Base-by-base conservation (phyloP, 345 rosid genomes). In the Salix suchowensis region DNA sequence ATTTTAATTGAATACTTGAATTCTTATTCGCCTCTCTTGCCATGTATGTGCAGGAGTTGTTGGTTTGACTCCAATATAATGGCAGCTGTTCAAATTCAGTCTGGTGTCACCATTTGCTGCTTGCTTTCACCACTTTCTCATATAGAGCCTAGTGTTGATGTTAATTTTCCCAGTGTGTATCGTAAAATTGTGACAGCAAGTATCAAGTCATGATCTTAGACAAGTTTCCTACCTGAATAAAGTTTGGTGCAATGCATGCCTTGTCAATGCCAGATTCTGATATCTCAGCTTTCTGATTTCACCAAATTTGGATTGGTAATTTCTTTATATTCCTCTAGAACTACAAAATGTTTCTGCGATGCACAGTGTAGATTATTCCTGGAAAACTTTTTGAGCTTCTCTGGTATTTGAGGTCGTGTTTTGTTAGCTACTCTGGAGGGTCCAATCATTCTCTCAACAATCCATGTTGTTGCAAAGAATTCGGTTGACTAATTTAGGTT, bases 1-100 rank as follows among this genome's bases (percentile, higher is more conserved):
- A 37, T 8, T 62, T 40, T 39, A 61, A 72, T 23, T 23, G 4
- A n/a, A 65, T 55, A 15, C 28, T 42, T 13, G 44, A 71, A 30
- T 67, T 66, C 48, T 55, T 54, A 16, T 69, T 48, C 67, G 42
- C 73, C 4, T 67, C 23, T 30, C 23, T 34, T 75, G 68, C 39
- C 19, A 1, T 70, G 5, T 70, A 30, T 65, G 42, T 58, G 90
- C 91, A 91, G 96, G 96, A 77, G 93, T 91, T 58, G 92, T 91
- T 26, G 96, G 96, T 61, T 82, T 91, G 84, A 91, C 96, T 67
- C 96, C 91, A 30, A 13, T 84, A 4, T 87, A 72, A 83, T 39
- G 48, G 61, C 68, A 52, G 67, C 50, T 58, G 12, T 12, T 60
- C 14, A 32, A 44, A 48, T 52, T 46, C 64, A 11, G 61, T 26